Evolutionary conservation across 176 grass and related monocot species (phyloP), one percentile per base, ranked within the genome.

Genomic region (Calamus simplicifolius): DNA sequence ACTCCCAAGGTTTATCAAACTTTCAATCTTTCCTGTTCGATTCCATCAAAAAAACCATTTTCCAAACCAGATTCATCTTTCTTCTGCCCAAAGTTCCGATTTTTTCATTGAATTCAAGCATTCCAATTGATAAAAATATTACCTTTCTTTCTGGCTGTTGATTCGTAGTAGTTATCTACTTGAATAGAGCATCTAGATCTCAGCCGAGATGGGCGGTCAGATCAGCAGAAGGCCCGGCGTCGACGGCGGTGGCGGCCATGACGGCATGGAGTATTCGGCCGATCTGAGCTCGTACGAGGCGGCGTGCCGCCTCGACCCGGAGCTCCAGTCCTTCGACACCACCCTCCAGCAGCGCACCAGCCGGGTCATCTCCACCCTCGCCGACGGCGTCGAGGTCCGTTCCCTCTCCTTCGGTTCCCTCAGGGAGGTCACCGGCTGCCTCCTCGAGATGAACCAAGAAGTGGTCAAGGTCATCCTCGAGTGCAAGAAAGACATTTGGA

Each of bases 211-310:
- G 77, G 77, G 77, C 38, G 56, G 28, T 10, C 50, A 68, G 19
- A 15, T 72, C 23, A 74, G 70, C 63, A 68, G 66, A 35, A 54
- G 57, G 13, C 56, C 77, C 1, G 57, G 70, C n/a, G 49, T 50
- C 72, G 67, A 88, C 81, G 16, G 81, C 85, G 50, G 83, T 81
- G 18, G 6, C 17, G 27, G 29, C 27, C 14, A 18, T 4, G 29
- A 8, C 1, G 8, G 14, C 31, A 35, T 62, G 18, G n/a, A 18
- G 29, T 62, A 43, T 18, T 10, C 48, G 29, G 59, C 59, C 16
- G 59, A 62, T 6, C 59, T 62, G 29, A 62, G 6, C n/a, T 62
- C 59, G 15, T 62, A 62, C 59, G 59, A 43, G 59, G 18, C 29
- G n/a, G 30, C 59, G n/a, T 62, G 59, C 59, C 59, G 59, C 59